Conservation (phyloP, 2,329 filamentous ascomycete genomes). For the Stagonosporopsis tanaceti region DNA sequence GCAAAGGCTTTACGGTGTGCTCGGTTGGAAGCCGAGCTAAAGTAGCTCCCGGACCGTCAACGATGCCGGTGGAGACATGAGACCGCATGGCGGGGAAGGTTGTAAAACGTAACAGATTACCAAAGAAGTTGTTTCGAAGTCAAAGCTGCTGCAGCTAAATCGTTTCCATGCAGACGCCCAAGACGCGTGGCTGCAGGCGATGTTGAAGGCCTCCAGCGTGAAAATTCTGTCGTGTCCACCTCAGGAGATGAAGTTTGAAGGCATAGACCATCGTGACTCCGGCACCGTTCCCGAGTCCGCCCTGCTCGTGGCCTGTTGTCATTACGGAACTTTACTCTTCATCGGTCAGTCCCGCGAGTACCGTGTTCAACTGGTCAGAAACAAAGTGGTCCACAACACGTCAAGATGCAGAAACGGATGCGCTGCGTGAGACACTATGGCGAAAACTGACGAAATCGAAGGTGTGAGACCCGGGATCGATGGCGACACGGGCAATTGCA, state of each 20-base stretch:
- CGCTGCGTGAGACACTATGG: constrained; percentile 21
- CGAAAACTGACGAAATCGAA: constrained; percentile 34
- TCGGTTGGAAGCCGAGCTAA: constrained; percentile 38
- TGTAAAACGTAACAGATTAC: constrained; percentile 49
- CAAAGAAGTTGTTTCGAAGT: constrained; percentile 31
- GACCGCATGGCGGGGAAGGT: constrained; percentile 46
- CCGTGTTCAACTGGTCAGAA: neutral
- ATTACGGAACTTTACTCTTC: neutral
- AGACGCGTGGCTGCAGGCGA: constrained; percentile 28
- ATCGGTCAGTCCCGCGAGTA: neutral
- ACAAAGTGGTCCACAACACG: neutral
- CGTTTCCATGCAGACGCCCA: constrained; percentile 30
- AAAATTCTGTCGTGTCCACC: constrained; percentile 28
- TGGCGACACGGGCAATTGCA: constrained; percentile 30
- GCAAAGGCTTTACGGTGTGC: constrained; percentile 29
- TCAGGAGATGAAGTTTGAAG: constrained; percentile 8
- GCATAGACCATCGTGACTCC: constrained; percentile 1
- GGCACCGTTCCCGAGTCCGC: neutral
- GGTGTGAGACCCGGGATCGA: constrained; percentile 29
- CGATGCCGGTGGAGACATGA: constrained; percentile 35
- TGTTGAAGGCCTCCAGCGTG: constrained; percentile 22
- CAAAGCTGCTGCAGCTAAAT: constrained; percentile 28
- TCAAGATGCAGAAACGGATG: constrained; percentile 11
- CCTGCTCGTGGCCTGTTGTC: neutral
- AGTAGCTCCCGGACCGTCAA: constrained; percentile 40